These are phyloP conservation scores for Suhomyces terraborum DNA, from an alignment of 1,139 yeast species.

Conservation along the genomic window DNA sequence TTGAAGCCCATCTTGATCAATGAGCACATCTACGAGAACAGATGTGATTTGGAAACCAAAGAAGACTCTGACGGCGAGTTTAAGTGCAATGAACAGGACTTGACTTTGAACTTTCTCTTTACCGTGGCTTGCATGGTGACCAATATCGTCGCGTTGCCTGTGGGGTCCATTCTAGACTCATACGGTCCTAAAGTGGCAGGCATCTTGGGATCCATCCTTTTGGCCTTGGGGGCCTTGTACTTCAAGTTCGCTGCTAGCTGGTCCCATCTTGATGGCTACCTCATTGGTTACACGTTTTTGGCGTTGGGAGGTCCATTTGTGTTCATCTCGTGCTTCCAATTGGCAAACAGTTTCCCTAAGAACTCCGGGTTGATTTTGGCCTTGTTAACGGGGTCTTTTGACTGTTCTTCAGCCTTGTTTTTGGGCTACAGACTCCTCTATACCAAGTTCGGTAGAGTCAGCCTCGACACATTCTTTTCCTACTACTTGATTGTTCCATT, in stretches of 20 bases:
- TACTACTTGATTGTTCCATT: constrained; percentile 70
- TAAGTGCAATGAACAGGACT: constrained; percentile 71
- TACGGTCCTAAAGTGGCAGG: constrained; percentile 84
- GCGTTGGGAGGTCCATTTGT: constrained; percentile 85
- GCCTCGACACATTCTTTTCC: constrained; percentile 59
- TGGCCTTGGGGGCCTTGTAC: constrained; percentile 54
- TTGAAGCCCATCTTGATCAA: constrained; percentile 75
- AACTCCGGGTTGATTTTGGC: constrained; percentile 73
- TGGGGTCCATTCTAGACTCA: constrained; percentile 74
- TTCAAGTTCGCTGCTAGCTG: constrained; percentile 39
- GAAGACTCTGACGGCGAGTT: constrained; percentile 14
- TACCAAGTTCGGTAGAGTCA: constrained; percentile 38
- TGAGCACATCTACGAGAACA: constrained; percentile 72
- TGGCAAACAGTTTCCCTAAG: constrained; percentile 72
- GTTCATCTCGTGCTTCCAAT: constrained; percentile 76
- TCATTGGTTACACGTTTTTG: constrained; percentile 63
- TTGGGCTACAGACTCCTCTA: constrained; percentile 65
- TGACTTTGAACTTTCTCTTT: constrained; percentile 77
- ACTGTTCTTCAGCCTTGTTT: constrained; percentile 74
- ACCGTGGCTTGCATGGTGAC: constrained; percentile 86
- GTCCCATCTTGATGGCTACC: constrained; percentile 55
- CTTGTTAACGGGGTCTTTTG: constrained; percentile 74
- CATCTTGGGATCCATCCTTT: constrained; percentile 63
- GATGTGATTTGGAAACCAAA: constrained; percentile 43
- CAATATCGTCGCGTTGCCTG: constrained; percentile 79